Conservation (phyloP, 768 basidiomycete genomes). For the Lactarius psammicola region DNA sequence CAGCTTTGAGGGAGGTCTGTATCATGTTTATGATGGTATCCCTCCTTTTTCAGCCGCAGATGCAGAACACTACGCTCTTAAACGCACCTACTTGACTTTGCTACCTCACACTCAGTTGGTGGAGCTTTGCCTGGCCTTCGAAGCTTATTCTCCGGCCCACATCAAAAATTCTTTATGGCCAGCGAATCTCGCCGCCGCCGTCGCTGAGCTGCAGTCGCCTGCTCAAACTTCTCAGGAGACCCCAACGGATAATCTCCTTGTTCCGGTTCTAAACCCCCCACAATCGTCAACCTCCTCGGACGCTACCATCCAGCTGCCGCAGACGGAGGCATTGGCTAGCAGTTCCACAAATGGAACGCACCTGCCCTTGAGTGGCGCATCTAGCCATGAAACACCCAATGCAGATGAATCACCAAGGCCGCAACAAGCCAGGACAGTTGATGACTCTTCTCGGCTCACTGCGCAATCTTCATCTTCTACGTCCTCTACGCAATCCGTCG, state of each 20-base stretch:
- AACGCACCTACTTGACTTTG: conserved; percentile 67
- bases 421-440: not conserved
- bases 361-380: not conserved
- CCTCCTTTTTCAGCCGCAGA: conserved; percentile 37
- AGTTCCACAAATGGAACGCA: not conserved
- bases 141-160: conserved; percentile 64
- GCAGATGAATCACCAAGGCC: not conserved
- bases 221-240: conserved; percentile 28
- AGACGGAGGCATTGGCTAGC: conserved; percentile 30
- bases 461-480: conserved; percentile 6
- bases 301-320: conserved; percentile 12
- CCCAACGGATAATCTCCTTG: conserved; percentile 24
- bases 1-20: not conserved
- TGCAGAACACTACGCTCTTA: conserved; percentile 53
- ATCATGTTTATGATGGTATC: not conserved
- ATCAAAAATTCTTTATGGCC: conserved; percentile 73
- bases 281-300: conserved; percentile 29
- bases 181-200: conserved; percentile 61
- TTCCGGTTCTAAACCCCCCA: conserved; percentile 30
- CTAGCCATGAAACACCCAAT: not conserved
- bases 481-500: not conserved
- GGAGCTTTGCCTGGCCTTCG: conserved; percentile 73
- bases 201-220: conserved; percentile 45
- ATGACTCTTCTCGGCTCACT: not conserved
- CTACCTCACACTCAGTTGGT: conserved; percentile 71